Evolutionary conservation across 108 stramenopile species (phyloP).

Genomic region (Nitzschia putrida): DNA sequence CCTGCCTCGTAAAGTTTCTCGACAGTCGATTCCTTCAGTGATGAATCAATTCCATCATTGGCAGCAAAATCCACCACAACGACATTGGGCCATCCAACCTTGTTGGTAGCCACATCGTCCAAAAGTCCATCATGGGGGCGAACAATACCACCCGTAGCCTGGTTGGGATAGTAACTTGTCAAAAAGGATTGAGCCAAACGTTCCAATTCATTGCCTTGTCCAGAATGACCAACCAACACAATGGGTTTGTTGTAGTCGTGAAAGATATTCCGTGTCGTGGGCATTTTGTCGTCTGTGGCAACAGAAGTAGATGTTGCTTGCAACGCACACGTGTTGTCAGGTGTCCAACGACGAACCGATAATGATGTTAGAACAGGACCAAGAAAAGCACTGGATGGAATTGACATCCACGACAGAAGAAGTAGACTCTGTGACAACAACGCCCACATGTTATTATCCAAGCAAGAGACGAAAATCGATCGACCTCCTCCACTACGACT

Average conservation of each 20-base stretch:
- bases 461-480: too few relatives aligned
- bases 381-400: too few relatives aligned
- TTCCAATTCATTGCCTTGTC: slow-evolving; percentile 57
- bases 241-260: slow-evolving; percentile 83
- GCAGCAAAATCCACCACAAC: slow-evolving; percentile 67
- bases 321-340: too few relatives aligned
- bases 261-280: slow-evolving; percentile 43
- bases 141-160: slow-evolving; percentile 1
- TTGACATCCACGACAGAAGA: too few relatives aligned
- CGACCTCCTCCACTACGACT: too few relatives aligned
- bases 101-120: slow-evolving; percentile 43
- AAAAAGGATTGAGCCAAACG: slow-evolving; percentile 65
- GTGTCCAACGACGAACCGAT: too few relatives aligned
- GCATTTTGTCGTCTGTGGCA: neutral
- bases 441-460: too few relatives aligned
- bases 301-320: too few relatives aligned
- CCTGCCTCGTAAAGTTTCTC: slow-evolving; percentile 61
- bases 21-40: slow-evolving; percentile 29
- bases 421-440: too few relatives aligned
- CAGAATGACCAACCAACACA: slow-evolving; percentile 65
- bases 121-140: slow-evolving; percentile 2
- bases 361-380: too few relatives aligned
- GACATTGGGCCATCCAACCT: slow-evolving; percentile 42
- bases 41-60: slow-evolving; percentile 33
- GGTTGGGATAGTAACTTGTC: slow-evolving; percentile 37